Conservation (phyloP, 106 monocot species). For the Dioscorea alata region DNA sequence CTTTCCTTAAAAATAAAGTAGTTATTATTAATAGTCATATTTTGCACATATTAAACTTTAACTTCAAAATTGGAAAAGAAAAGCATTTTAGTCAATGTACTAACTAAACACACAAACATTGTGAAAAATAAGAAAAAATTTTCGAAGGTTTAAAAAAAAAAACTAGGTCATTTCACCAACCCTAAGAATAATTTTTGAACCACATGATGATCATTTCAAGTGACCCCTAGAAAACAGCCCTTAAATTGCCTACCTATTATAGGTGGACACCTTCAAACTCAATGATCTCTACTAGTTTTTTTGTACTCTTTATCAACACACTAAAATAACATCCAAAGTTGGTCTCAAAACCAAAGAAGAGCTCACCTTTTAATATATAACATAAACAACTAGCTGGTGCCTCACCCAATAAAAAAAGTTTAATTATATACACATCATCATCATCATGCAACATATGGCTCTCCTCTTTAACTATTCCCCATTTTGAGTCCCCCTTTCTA, state of each 20-base stretch:
- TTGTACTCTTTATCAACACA: too few relatives aligned
- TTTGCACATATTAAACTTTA: too few relatives aligned
- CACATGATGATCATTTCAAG: neutral
- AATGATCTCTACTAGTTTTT: too few relatives aligned
- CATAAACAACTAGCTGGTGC: neutral
- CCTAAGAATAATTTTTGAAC: neutral
- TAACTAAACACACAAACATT: neutral
- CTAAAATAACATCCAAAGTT: neutral
- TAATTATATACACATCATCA: neutral
- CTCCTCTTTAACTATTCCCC: too few relatives aligned
- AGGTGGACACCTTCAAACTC: neutral
- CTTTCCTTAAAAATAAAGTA: too few relatives aligned
- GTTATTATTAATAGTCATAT: too few relatives aligned
- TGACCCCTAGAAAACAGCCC: neutral
- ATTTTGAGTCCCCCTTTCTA: neutral
- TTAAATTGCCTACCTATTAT: neutral
- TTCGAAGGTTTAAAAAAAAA: neutral
- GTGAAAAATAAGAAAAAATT: neutral
- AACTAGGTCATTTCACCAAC: neutral
- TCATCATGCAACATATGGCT: too few relatives aligned
- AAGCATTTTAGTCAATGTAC: too few relatives aligned
- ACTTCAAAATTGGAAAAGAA: too few relatives aligned
- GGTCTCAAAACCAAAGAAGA: neutral
- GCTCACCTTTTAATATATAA: constrained; percentile 1
- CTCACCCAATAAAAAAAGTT: neutral